Base-by-base conservation (phyloP, 352 stramenopile genomes). In the Thraustochytrium striatum region DNA sequence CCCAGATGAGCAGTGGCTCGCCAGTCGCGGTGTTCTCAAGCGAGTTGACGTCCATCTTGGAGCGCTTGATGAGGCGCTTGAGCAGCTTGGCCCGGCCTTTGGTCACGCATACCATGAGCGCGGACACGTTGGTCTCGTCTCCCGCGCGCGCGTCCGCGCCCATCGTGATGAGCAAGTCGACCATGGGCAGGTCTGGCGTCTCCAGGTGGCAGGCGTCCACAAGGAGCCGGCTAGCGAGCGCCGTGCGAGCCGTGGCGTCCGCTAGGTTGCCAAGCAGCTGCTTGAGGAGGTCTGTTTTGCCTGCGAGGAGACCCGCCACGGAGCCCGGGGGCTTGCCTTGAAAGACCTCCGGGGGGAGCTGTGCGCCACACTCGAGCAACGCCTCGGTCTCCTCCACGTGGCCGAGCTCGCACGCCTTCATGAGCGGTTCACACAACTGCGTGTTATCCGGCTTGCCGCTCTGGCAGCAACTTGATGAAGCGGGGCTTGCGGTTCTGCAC, bases 341-440 rank as follows among this genome's bases (percentile, higher is more conserved):
- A 25, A 75, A 70, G 19, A 75, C 65, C 44, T 75, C 65, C 16
- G 65, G 41, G 19, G 21, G n/a, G 16, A 75, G 25, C 65, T 70
- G 43, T 25, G 65, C 65, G 21, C 52, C 52, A 36, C 41, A 21
- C 35, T 30, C 16, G 39, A 75, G 65, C 11, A 75, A 38, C 16
- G 65, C 65, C 9, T 75, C 65, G 7, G 68, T 38, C 65, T 70
- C 65, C 21, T 75, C 65, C 65, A 61, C 44, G 36, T 75, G 35
- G 35, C 65, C 65, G 1, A 75, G 65, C 65, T 75, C 52, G 50
- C 65, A 75, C 2, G 65, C 65, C 8, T 55, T 25, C 8, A 75
- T 30, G 13, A 75, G 47, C 11, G 65, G 65, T 28, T 39, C 16
- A 5, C n/a, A 39, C 28, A 28, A 13, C 65, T 75, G 65, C 21